Evolutionary conservation across 2,329 filamentous ascomycete species (phyloP), one percentile per base, ranked within the genome.

Genomic region (Xylariaceae sp.): DNA sequence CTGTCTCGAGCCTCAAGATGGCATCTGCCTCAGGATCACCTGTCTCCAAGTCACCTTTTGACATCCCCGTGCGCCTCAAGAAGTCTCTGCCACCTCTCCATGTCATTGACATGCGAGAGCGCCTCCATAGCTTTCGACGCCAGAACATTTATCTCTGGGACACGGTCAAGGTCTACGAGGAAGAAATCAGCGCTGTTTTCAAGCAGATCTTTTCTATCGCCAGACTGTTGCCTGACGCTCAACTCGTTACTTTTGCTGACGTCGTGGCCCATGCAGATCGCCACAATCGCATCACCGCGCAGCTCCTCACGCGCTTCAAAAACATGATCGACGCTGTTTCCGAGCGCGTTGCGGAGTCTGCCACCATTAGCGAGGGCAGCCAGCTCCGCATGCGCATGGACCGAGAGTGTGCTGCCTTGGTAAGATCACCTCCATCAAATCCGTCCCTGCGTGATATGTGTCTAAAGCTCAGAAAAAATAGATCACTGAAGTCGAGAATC

Each of bases 261-360:
- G 5, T 19, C 12, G 14, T 19, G 36, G 31, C 9, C 14, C 18
- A 60, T 11, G 9, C 63, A 79, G 77, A 80, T 51, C 72, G 74
- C 33, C 71, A 79, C 55, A 67, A 77, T 34, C 69, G 68, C 47
- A 66, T 70, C 40, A 69, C 79, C 16, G 76, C 76, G 42, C 68
- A 69, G 33, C 69, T 79, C 53, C 68, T 79, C 31, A 67, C 68
- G 6, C 71, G 71, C 47, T 78, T 75, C 57, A 68, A 70, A 50
- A 72, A 73, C 51, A 65, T 79, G 33, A 62, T 78, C n/a, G 56
- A 62, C 19, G 66, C 67, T 12, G 69, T 69, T 36, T 69, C 72
- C 10, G 65, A 64, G 34, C 65, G 65, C 9, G 63, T 75, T 16
- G 63, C 68, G 19, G 59, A 66, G 51, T 61, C 61, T 31, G 67